A percentile compares a stretch with the other conserved stretches of the same genome.
These are phyloP conservation scores for Naganishia liquefaciens DNA, from an alignment of 1,284 basidiomycete genomes.

Conservation along the genomic window DNA sequence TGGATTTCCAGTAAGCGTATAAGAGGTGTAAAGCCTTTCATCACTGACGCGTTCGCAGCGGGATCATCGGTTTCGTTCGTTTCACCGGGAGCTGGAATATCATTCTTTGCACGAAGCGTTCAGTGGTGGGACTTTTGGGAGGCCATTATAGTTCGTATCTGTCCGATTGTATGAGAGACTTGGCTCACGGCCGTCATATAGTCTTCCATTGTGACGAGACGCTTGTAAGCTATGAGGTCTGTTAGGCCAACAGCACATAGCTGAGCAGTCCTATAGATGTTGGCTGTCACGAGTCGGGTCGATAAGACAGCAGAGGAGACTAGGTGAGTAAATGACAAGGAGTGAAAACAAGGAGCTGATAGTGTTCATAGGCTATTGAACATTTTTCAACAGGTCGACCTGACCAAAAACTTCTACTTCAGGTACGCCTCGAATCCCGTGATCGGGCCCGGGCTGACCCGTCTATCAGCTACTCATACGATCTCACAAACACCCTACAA, in stretches of 20 bases:
- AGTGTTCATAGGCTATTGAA: conserved; percentile 62
- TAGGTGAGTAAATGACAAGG: conserved; percentile 52
- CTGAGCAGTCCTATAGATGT: conserved; percentile 39
- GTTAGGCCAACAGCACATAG: background rate
- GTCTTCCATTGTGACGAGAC: conserved; percentile 95
- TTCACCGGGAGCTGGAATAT: conserved; percentile 93
- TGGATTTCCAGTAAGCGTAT: conserved; percentile 65
- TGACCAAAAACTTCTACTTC: conserved; percentile 99
- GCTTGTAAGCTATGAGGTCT: conserved; percentile 59
- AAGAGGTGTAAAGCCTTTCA: too few species aligned
- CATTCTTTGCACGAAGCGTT: conserved; percentile 82
- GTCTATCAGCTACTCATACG: conserved; percentile 81
- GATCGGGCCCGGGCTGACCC: background rate
- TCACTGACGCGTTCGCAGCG: conserved; percentile 34
- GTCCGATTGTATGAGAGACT: background rate
- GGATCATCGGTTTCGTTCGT: conserved; percentile 70
- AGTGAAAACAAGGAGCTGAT: conserved; percentile 36
- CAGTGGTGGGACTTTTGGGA: conserved; percentile 88
- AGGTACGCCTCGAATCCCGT: conserved; percentile 61
- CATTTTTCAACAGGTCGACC: conserved; percentile 95
- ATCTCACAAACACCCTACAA: conserved; percentile 92
- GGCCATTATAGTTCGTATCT: conserved; percentile 71
- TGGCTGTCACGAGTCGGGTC: conserved; percentile 48
- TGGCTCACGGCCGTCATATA: conserved; percentile 28
- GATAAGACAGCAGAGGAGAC: conserved; percentile 82